Conservation (phyloP, 129 eudicot species). For the Escallonia rubra region DNA sequence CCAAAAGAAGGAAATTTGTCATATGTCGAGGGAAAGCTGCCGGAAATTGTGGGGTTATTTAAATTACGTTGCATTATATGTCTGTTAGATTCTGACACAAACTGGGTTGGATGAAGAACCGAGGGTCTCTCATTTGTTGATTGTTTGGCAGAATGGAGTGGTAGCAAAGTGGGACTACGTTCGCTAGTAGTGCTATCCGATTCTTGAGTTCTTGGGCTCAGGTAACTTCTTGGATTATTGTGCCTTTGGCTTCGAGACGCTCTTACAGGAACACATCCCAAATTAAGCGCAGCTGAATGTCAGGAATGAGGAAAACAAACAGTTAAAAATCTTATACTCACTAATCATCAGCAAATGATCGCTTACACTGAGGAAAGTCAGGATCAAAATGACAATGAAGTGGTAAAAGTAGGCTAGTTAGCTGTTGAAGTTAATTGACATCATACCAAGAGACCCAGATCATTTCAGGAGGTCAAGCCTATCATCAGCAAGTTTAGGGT, state of each 20-base stretch:
- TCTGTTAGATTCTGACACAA: conserved; percentile 29
- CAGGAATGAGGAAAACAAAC: conserved; percentile 5
- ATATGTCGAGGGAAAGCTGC: conserved; percentile 23
- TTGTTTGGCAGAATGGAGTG: conserved; percentile 9
- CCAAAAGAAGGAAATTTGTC: conserved; percentile 24
- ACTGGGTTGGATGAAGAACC: conserved; percentile 13
- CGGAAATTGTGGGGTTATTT: conserved; percentile 25
- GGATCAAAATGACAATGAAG: too few species aligned
- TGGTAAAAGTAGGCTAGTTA: too few species aligned
- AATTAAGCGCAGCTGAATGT: conserved; percentile 81
- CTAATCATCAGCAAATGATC: too few species aligned
- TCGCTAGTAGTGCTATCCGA: conserved; percentile 25
- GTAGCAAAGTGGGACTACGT: conserved; percentile 18
- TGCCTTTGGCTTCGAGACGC: conserved; percentile 85
- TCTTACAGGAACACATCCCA: conserved; percentile 83
- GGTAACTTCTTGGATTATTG: conserved; percentile 63
- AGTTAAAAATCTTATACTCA: not conserved
- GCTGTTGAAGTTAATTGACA: too few species aligned
- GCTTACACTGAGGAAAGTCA: too few species aligned
- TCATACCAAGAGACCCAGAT: too few species aligned
- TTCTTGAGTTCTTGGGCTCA: conserved; percentile 58
- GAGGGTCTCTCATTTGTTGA: conserved; percentile 25
- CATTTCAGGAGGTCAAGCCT: too few species aligned
- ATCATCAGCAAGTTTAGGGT: too few species aligned
- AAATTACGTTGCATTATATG: conserved; percentile 19